These are phyloP conservation scores for Andrographis paniculata DNA, from an alignment of 305 asterid genomes.

Conservation along the genomic window DNA sequence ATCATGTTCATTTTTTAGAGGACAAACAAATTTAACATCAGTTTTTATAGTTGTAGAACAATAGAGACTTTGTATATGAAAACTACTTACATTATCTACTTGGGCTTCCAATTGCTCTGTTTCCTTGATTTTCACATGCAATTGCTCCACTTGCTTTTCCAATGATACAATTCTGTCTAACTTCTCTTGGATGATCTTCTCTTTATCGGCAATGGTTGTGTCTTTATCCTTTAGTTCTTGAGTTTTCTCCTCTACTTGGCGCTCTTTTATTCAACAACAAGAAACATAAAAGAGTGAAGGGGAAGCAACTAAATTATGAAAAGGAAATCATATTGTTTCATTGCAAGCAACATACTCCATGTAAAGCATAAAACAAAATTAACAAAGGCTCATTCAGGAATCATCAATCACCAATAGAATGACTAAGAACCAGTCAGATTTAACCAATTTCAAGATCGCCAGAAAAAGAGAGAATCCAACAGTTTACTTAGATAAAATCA, in stretches of 20 bases:
- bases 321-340: no score
- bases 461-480: no score
- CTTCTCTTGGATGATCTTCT: constrained; percentile 54
- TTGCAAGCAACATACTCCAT: no score
- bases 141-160: constrained; percentile 62
- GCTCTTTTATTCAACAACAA: constrained; percentile 47
- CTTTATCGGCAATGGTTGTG: constrained; percentile 48
- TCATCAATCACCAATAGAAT: no score
- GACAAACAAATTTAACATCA: constrained; percentile 3
- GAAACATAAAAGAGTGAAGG: constrained; percentile 10
- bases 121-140: constrained; percentile 42
- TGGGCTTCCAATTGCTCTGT: constrained; percentile 40
- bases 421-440: no score
- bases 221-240: constrained; percentile 59
- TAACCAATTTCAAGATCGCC: no score
- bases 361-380: no score
- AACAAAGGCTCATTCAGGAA: no score
- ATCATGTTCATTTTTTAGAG: no score
- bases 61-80: constrained; percentile 5
- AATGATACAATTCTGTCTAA: constrained; percentile 41
- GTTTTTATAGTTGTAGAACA: not conserved
- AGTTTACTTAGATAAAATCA: no score
- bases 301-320: no score
- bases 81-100: constrained; percentile 45
- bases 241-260: constrained; percentile 48